Base-by-base conservation (phyloP, 768 basidiomycete species). In the Kwoniella sp. region DNA sequence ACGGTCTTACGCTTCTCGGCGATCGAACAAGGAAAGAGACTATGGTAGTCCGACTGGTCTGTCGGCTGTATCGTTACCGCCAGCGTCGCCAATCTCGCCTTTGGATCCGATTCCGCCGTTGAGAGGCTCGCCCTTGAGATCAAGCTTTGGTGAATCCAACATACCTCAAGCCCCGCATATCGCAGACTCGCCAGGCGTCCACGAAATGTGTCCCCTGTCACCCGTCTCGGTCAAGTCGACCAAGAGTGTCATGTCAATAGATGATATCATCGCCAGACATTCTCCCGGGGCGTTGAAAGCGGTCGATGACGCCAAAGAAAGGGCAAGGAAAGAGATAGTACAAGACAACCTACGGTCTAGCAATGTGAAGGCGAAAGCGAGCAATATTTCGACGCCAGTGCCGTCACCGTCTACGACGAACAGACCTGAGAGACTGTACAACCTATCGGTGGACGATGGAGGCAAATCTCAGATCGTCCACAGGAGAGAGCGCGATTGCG, bases 331-430 rank as follows among this genome's bases (percentile, higher is more conserved):
- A 28, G 64, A 71, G 30, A 38, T 74, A 1, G 66, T 64, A 11
- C 41, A 60, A 11, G 26, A 50, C 22, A 45, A 45, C 20, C 9
- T 45, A 30, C 66, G 7, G 48, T 55, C 26, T 2, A 28, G 28
- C 45, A 52, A 29, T 8, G 22, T 38, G 45, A 47, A 17, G 30
- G n/a, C 13, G 56, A 25, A 22, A 28, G 30, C 1, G 54, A 26
- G 37, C 86, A 89, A n/a, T 92, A 26, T 25, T 22, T 12, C 38
- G 15, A 22, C 4, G 55, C 11, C 4, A 8, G 22, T 11, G 13
- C n/a, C 29, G 5, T 56, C 55, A 34, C 20, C 20, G 9, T 4
- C 55, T 11, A 13, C 34, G 41, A 31, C 4, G 13, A 17, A 57
- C 54, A 29, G 31, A 22, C 25, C 26, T 4, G 41, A 22, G 37